Evolutionary conservation across 768 basidiomycete genomes (phyloP).

Genomic region (Rhodotorula babjevae): DNA sequence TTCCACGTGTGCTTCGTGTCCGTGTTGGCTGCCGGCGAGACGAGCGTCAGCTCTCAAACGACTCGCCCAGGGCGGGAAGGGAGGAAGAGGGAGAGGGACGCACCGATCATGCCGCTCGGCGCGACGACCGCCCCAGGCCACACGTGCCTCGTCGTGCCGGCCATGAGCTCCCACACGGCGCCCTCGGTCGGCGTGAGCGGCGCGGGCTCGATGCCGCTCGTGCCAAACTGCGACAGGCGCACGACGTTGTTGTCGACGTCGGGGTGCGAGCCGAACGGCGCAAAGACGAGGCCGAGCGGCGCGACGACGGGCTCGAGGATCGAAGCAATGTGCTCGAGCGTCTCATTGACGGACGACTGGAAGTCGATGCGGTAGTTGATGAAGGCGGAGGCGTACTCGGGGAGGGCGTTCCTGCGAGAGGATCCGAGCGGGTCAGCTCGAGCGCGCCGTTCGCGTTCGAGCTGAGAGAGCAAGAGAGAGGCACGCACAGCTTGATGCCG

Average conservation of each 20-base stretch:
- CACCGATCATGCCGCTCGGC: conserved; percentile 20
- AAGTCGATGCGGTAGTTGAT: conserved; percentile 40
- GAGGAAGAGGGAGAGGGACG: background rate
- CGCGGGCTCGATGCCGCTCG: conserved; percentile 27
- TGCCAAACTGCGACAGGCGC: background rate
- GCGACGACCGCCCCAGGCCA: conserved; percentile 16
- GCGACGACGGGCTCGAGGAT: conserved; percentile 22
- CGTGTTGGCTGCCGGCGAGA: conserved; percentile 15
- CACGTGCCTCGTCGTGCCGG: conserved; percentile 12
- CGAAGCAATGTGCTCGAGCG: conserved; percentile 2
- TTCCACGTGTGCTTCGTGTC: conserved; percentile 43
- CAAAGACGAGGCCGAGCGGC: conserved; percentile 22
- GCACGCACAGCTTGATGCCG: conserved; percentile 30
- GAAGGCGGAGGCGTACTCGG: conserved; percentile 10
- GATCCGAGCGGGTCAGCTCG: no score
- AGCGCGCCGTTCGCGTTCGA: no score
- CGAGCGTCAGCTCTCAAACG: no score
- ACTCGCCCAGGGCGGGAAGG: no score
- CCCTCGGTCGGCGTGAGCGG: conserved; percentile 32
- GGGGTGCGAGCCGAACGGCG: conserved; percentile 4
- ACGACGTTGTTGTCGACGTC: conserved; percentile 6
- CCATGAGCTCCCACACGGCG: conserved; percentile 20
- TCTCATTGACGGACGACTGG: conserved; percentile 22
- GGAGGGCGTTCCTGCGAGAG: conserved; percentile 31
- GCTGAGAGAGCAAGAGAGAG: background rate